Conservation (phyloP, 2,329 filamentous ascomycete genomes). For the Colletotrichum tofieldiae region DNA sequence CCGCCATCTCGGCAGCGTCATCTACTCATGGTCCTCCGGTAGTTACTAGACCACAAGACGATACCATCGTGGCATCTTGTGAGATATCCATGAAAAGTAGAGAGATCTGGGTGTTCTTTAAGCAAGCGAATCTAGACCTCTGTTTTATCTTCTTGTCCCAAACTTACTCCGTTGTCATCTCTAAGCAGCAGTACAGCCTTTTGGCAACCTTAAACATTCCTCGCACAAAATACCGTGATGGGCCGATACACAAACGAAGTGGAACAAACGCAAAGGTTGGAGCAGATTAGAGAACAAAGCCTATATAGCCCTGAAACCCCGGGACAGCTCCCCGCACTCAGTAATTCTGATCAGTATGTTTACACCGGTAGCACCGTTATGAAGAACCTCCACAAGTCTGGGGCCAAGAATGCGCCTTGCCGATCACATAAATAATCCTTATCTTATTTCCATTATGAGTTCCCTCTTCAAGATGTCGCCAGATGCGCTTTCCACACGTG, state of each 20-base stretch:
- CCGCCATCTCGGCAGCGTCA: background rate
- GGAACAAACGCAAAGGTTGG: background rate
- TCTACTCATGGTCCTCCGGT: background rate
- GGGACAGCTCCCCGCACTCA: background rate
- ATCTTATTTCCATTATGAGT: background rate
- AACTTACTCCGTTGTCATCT: background rate
- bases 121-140: background rate
- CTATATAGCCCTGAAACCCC: background rate
- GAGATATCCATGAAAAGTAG: background rate
- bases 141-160: background rate
- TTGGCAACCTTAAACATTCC: background rate
- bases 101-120: background rate
- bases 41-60: background rate
- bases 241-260: background rate
- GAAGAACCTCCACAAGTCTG: background rate
- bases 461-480: background rate
- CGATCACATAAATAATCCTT: background rate
- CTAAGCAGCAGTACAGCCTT: background rate
- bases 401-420: background rate
- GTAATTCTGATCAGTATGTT: background rate
- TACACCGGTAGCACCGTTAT: background rate
- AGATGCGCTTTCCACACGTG: constrained; percentile 8
- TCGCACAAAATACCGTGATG: background rate
- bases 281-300: background rate
- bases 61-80: background rate